Evolutionary conservation across 495 filamentous ascomycete genomes (phyloP), one percentile per base, ranked within the genome.

Genomic region (Xylaria sp.): DNA sequence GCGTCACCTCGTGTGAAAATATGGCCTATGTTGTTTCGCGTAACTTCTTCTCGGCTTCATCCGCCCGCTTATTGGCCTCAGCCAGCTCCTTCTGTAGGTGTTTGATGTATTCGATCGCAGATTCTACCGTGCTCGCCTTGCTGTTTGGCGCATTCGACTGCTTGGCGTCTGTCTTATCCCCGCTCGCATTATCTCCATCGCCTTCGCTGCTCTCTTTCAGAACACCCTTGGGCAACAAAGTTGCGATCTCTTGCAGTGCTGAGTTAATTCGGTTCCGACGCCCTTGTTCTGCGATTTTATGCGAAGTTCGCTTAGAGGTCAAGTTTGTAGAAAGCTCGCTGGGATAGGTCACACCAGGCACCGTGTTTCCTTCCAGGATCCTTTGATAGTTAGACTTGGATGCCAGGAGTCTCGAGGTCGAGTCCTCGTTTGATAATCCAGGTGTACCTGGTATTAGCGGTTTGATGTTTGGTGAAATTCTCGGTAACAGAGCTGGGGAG

Each of bases 371-470:
- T 77, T 98, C 95, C 35, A 99, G 82, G 66, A 99, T 96, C 76
- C 97, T 96, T 78, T 99, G 96, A 77, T 99, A 99, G 78, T 99
- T 99, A 24, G 94, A 97, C 77, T 98, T 98, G 41, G 92, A 92
- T 14, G 95, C 93, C 29, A 99, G 85, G 57, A 98, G 87, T 31
- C 95, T 88, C 19, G 95, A 94, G 19, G 95, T 93, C 1, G 92
- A 88, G 72, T 97, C 86, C 58, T 88, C 88, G 31, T 77, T 80
- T 19, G 84, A 80, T 33, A 81, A 67, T 31, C 78, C 78, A 24
- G 81, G 73, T 4, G 83, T 88, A 59, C 93, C 92, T 9, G 93
- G 93, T 58, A 98, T 85, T 31, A 97, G 77, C 7, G 96, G 96
- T 76, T 97, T 97, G 76, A 99, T 97, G 77, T 88, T 95, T 6